These are phyloP conservation scores for Coemansia sp. DNA, from an alignment of 192 early-diverging fungal genomes.

Conservation along the genomic window DNA sequence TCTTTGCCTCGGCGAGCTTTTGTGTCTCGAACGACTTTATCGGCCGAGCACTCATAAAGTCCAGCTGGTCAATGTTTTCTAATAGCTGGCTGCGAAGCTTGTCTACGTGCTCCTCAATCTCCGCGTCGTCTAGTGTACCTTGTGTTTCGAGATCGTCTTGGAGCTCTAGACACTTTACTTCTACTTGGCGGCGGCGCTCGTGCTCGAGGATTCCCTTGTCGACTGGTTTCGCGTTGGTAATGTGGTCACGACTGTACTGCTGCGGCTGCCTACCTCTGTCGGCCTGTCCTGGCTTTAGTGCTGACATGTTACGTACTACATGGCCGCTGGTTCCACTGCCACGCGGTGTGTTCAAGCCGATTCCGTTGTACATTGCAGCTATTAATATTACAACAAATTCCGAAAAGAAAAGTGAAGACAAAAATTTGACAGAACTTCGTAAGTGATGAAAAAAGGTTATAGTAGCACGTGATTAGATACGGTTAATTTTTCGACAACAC, in stretches of 20 bases:
- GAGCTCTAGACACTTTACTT: slow-evolving; percentile 83
- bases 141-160: slow-evolving; percentile 77
- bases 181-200: slow-evolving; percentile 83
- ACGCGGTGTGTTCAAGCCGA: slow-evolving; percentile 75
- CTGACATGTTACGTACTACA: slow-evolving; percentile 86
- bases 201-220: slow-evolving; percentile 72
- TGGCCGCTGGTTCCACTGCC: slow-evolving; percentile 96
- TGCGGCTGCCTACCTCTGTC: slow-evolving; percentile 12
- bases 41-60: slow-evolving; percentile 5
- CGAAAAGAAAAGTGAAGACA: not conserved
- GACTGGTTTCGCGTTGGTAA: slow-evolving; percentile 25
- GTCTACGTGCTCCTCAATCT: slow-evolving; percentile 67
- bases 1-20: slow-evolving; percentile 69
- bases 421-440: not conserved
- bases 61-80: slow-evolving; percentile 49
- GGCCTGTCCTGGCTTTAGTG: slow-evolving; percentile 69
- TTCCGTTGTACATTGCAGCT: slow-evolving; percentile 72
- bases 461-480: not conserved
- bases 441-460: not conserved
- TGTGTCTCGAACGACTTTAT: slow-evolving; percentile 71
- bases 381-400: not conserved
- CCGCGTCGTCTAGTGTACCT: slow-evolving; percentile 62
- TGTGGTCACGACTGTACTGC: slow-evolving; percentile 49
- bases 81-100: slow-evolving; percentile 64
- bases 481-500: not conserved